phyloP scores from a whole-genome alignment of 352 stramenopile species.

The Pythium biforme region DNA sequence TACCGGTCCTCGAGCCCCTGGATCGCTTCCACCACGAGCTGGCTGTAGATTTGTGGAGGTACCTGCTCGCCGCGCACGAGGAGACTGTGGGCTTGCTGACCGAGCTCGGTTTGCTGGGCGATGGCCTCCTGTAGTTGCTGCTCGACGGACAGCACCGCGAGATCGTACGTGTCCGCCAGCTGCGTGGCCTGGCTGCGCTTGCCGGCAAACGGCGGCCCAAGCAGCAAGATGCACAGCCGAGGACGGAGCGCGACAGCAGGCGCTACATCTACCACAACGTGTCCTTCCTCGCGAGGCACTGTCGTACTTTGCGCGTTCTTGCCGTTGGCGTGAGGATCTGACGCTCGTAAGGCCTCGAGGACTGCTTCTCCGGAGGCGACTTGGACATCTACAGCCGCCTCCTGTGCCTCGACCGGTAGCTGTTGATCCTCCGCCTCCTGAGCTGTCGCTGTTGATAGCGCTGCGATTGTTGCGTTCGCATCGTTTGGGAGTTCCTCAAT shows the following conservation, averaged over 20 bases:
- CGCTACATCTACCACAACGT: background rate
- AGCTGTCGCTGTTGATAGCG: background rate
- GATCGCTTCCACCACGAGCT: conserved; percentile 46
- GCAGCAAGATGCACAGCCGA: conserved; percentile 51
- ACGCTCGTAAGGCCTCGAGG: conserved; percentile 6
- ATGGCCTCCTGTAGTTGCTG: conserved; percentile 38
- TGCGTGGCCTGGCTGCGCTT: conserved; percentile 52
- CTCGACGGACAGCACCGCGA: conserved; percentile 54
- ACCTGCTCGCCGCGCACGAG: conserved; percentile 43
- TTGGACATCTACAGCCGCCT: background rate
- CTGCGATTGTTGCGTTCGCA: background rate
- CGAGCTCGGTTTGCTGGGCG: conserved; percentile 31
- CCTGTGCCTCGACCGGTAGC: background rate
- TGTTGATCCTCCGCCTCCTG: background rate
- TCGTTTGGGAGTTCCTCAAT: background rate
- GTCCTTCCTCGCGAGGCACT: background rate
- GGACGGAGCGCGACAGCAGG: background rate
- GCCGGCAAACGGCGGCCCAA: conserved; percentile 59
- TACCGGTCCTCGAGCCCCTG: conserved; percentile 14
- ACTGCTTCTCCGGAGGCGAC: conserved; percentile 8
- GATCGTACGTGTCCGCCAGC: conserved; percentile 50
- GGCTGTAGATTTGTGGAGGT: conserved; percentile 51
- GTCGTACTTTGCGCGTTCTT: too few species aligned
- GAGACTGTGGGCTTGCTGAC: conserved; percentile 25
- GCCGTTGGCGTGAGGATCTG: background rate